Conservation (phyloP, 1,284 basidiomycete species). For the Gomphus bonarii region DNA sequence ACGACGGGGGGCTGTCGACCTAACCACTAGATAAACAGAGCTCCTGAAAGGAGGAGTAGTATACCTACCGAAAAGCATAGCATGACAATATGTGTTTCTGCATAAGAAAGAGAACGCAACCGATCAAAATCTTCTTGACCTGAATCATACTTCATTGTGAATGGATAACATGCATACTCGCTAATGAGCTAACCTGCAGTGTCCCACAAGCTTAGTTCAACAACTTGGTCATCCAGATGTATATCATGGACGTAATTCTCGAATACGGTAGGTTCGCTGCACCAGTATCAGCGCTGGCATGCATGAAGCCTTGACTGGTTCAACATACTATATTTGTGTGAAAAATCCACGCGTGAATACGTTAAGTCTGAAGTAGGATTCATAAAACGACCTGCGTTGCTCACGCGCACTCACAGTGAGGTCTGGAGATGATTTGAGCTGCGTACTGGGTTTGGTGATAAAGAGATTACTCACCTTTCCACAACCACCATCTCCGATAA, state of each 20-base stretch:
- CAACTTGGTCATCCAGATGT: conserved; percentile 68
- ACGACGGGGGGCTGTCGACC: conserved; percentile 85
- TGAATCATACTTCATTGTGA: conserved; percentile 21
- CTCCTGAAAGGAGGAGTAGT: not conserved
- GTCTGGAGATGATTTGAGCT: conserved; percentile 11
- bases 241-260: conserved; percentile 90
- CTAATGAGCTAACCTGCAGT: conserved; percentile 66
- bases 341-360: conserved; percentile 83
- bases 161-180: not conserved
- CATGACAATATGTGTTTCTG: conserved; percentile 92
- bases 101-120: conserved; percentile 83
- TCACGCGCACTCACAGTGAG: conserved; percentile 14
- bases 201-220: conserved; percentile 94
- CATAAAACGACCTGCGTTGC: conserved; percentile 2
- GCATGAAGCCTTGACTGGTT: not conserved
- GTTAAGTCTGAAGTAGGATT: conserved; percentile 53
- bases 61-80: conserved; percentile 79
- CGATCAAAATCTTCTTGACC: conserved; percentile 96
- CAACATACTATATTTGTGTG: conserved; percentile 74
- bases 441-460: conserved; percentile 13
- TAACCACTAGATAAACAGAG: conserved; percentile 20
- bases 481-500: conserved; percentile 90
- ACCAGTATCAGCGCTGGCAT: conserved; percentile 1
- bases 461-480: conserved; percentile 39
- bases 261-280: conserved; percentile 84